phyloP scores from a whole-genome alignment of 2,329 filamentous ascomycete genomes.

The Paracamarosporium sp. region DNA sequence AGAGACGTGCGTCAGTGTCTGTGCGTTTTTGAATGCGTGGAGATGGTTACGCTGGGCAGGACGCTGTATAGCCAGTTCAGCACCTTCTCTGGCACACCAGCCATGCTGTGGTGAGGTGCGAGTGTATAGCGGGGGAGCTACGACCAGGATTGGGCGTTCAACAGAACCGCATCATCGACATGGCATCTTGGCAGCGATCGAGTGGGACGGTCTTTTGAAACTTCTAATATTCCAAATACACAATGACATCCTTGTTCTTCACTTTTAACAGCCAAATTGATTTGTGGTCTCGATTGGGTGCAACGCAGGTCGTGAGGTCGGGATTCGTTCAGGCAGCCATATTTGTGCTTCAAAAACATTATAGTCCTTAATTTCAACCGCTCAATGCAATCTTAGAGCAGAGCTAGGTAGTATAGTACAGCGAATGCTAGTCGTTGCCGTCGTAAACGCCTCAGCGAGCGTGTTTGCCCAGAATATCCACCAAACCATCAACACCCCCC shows the following conservation, averaged over 20 bases:
- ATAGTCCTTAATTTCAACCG: constrained; percentile 12
- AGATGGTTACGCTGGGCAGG: constrained; percentile 60
- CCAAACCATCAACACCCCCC: constrained; percentile 10
- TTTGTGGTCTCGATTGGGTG: background rate
- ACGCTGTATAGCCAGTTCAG: constrained; percentile 96
- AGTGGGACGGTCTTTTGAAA: background rate
- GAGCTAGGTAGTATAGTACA: constrained; percentile 32
- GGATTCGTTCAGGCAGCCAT: background rate
- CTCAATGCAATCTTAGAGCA: constrained; percentile 14
- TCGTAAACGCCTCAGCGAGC: constrained; percentile 33
- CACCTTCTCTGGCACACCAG: constrained; percentile 83
- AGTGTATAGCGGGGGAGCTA: constrained; percentile 33
- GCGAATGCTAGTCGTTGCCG: constrained; percentile 21
- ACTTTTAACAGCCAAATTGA: too few relatives aligned
- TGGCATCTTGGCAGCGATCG: constrained; percentile 27
- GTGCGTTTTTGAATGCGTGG: background rate
- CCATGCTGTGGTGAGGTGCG: constrained; percentile 50
- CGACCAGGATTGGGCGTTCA: constrained; percentile 14
- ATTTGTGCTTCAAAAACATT: constrained; percentile 3
- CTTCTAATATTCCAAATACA: background rate
- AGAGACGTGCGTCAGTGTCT: constrained; percentile 1
- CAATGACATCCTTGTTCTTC: too few relatives aligned
- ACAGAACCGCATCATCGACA: constrained; percentile 11
- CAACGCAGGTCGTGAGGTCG: background rate
- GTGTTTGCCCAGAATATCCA: constrained; percentile 19